These are phyloP conservation scores for Exophiala aquamarina DNA, from an alignment of 2,329 filamentous ascomycete species.

Conservation along the genomic window DNA sequence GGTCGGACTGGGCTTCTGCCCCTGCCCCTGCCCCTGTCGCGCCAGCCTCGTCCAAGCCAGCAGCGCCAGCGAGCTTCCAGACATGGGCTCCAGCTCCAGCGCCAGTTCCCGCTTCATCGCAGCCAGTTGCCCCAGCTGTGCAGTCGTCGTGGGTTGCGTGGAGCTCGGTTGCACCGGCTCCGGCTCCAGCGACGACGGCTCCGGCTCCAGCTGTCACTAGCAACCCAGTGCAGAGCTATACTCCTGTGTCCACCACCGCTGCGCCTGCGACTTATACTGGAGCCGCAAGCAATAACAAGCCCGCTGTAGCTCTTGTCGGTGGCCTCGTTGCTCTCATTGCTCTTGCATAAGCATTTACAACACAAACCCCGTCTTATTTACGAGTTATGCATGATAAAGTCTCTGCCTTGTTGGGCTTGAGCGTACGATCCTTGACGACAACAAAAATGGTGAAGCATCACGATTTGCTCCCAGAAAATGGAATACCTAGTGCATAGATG, in stretches of 20 bases:
- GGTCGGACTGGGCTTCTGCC: too few relatives aligned
- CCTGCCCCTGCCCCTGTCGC: conserved; percentile 4
- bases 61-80: too few relatives aligned
- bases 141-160: neutral
- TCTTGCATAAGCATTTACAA: conserved; percentile 24
- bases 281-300: conserved; percentile 26
- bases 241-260: conserved; percentile 10
- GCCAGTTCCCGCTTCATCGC: neutral
- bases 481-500: too few relatives aligned
- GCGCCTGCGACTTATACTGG: conserved; percentile 20
- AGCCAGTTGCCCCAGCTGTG: neutral
- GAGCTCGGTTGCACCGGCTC: conserved; percentile 1
- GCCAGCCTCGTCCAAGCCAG: too few relatives aligned
- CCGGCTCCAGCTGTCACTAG: conserved; percentile 2
- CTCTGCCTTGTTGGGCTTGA: conserved; percentile 11
- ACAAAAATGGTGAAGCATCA: too few relatives aligned
- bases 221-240: neutral
- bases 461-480: too few relatives aligned
- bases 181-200: conserved; percentile 10
- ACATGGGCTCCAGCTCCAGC: conserved; percentile 7
- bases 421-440: conserved; percentile 11
- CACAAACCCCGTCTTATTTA: neutral
- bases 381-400: conserved; percentile 5
- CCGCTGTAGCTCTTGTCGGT: conserved; percentile 23
- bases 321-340: conserved; percentile 23